These are phyloP conservation scores for Ziziphus jujuba DNA, from an alignment of 306 rosid genomes.

Conservation along the genomic window DNA sequence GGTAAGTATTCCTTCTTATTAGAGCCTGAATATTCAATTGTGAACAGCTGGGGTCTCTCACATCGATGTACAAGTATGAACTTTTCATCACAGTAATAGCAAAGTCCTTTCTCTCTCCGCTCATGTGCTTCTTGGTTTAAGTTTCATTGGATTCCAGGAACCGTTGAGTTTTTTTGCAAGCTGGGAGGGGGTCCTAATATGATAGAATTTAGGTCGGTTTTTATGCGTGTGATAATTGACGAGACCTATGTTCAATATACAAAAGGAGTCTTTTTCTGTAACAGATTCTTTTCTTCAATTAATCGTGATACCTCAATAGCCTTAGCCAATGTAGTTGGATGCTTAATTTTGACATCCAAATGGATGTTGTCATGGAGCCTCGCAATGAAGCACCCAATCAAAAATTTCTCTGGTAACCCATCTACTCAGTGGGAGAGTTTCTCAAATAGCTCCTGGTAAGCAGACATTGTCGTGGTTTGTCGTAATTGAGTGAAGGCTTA, in stretches of 20 bases:
- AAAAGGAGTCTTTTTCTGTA: too few species aligned
- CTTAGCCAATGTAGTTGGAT: background rate
- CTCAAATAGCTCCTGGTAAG: background rate
- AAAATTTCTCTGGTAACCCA: background rate
- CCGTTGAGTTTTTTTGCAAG: background rate
- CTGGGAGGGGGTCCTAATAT: background rate
- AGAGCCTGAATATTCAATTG: background rate
- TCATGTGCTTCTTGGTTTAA: background rate
- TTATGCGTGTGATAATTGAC: too few species aligned
- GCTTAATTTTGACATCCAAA: background rate
- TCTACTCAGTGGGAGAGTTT: background rate
- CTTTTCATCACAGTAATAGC: background rate
- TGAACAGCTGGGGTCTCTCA: background rate
- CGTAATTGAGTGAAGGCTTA: background rate
- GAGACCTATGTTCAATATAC: too few species aligned
- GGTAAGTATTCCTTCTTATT: background rate
- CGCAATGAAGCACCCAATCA: background rate
- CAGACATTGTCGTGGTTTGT: background rate
- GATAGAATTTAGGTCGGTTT: background rate
- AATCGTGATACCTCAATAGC: too few species aligned
- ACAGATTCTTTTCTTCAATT: too few species aligned
- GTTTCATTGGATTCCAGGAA: background rate
- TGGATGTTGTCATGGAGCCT: background rate
- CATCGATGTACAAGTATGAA: background rate
- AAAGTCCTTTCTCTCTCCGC: background rate